Evolutionary conservation across 805 yeast species (phyloP).

Genomic region (Sungouiozyma ichnusensis): DNA sequence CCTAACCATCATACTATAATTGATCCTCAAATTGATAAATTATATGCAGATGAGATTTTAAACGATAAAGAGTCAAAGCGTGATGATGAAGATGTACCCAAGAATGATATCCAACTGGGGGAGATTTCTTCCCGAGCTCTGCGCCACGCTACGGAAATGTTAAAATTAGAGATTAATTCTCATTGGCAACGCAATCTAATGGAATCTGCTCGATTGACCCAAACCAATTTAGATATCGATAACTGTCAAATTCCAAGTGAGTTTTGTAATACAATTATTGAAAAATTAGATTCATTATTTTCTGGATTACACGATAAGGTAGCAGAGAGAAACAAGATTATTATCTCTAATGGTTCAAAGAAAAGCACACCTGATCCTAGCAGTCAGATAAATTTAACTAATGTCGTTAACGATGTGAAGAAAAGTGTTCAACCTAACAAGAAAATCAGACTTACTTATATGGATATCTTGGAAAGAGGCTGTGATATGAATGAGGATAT

Average conservation of each 20-base stretch:
- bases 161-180: slow-evolving; percentile 20
- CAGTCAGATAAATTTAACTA: background rate
- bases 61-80: background rate
- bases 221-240: slow-evolving; percentile 18
- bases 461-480: slow-evolving; percentile 22
- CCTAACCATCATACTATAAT: slow-evolving; percentile 34
- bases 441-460: slow-evolving; percentile 14
- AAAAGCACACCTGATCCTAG: background rate
- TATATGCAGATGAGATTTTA: slow-evolving; percentile 16
- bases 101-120: slow-evolving; percentile 10
- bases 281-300: slow-evolving; percentile 22
- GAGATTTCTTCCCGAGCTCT: slow-evolving; percentile 19
- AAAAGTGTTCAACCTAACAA: slow-evolving; percentile 7
- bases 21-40: slow-evolving; percentile 19
- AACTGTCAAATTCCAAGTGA: slow-evolving; percentile 14
- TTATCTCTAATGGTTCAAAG: background rate
- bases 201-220: slow-evolving; percentile 10
- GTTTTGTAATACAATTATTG: slow-evolving; percentile 11
- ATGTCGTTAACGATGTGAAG: background rate
- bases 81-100: too few relatives aligned
- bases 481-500: slow-evolving; percentile 26
- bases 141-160: slow-evolving; percentile 17
- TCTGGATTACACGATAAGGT: slow-evolving; percentile 18
- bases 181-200: slow-evolving; percentile 20
- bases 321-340: slow-evolving; percentile 17